Conservation (phyloP, 2,329 filamentous ascomycete species). For the Trichoderma semiorbis region DNA sequence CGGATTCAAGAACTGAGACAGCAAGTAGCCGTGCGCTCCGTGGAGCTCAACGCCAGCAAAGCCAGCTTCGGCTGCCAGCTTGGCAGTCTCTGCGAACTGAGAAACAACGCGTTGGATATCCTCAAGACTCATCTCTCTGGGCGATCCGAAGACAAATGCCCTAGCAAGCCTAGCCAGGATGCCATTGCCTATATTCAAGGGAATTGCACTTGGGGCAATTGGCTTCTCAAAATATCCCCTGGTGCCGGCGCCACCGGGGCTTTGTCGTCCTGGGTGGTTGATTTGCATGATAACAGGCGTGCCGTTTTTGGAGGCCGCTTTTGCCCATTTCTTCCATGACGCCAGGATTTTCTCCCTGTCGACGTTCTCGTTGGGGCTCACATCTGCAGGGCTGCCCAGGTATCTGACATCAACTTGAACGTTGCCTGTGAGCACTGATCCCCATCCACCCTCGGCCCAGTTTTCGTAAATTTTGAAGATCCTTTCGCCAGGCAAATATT, state of each 20-base stretch:
- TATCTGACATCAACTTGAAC: constrained; percentile 41
- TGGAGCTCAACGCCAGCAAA: constrained; percentile 46
- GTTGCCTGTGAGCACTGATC: constrained; percentile 50
- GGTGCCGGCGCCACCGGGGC: constrained; percentile 36
- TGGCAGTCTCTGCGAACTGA: constrained; percentile 52
- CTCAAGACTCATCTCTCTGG: constrained; percentile 50
- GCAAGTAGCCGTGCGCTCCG: constrained; percentile 54
- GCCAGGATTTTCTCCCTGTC: constrained; percentile 29
- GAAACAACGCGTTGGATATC: constrained; percentile 53
- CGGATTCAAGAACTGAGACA: constrained; percentile 53
- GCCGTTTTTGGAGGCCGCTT: constrained; percentile 29
- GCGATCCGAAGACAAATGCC: constrained; percentile 47
- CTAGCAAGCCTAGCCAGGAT: constrained; percentile 32
- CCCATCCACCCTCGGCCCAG: constrained; percentile 55
- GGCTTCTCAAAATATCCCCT: constrained; percentile 36
- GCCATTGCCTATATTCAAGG: constrained; percentile 39
- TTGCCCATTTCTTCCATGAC: constrained; percentile 39
- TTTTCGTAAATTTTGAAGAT: constrained; percentile 45
- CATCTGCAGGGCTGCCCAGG: constrained; percentile 35
- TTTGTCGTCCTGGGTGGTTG: constrained; percentile 47
- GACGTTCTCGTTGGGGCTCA: constrained; percentile 31
- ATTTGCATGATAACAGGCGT: constrained; percentile 44
- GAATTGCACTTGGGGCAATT: constrained; percentile 43
- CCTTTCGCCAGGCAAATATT: constrained; percentile 42
- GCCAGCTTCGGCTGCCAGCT: constrained; percentile 44